Conservation (phyloP, 495 filamentous ascomycete genomes). For the Aspergillus egyptiacus region DNA sequence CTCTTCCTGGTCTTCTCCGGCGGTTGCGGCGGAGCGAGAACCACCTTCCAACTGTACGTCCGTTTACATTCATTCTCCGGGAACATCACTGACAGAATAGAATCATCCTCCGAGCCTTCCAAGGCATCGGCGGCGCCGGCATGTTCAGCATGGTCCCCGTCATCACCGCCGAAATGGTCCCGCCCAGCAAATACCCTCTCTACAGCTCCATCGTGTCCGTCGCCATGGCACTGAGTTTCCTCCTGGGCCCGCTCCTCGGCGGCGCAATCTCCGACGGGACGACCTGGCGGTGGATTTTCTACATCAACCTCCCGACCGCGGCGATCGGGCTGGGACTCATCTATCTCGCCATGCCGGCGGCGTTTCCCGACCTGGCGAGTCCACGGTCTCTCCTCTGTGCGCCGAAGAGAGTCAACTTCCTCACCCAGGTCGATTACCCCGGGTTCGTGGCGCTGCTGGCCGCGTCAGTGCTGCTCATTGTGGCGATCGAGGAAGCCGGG, state of each 20-base stretch:
- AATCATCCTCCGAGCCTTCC: conserved; percentile 34
- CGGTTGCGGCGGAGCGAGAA: conserved; percentile 44
- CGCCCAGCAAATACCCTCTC: conserved; percentile 30
- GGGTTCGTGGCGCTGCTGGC: conserved; percentile 19
- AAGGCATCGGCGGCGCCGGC: conserved; percentile 40
- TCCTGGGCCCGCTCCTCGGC: conserved; percentile 36
- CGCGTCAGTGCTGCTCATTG: conserved; percentile 15
- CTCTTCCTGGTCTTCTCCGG: conserved; percentile 52
- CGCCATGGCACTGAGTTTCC: conserved; percentile 13
- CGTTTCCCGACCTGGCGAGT: conserved; percentile 5
- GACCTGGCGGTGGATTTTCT: conserved; percentile 34
- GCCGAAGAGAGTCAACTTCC: neutral
- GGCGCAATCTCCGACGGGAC: conserved; percentile 32
- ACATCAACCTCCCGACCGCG: conserved; percentile 42
- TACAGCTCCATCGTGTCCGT: conserved; percentile 34
- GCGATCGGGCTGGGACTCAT: neutral
- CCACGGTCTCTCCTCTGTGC: neutral
- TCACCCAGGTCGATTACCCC: conserved; percentile 5
- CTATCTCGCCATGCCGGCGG: conserved; percentile 5
- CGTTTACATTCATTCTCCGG: too few relatives aligned
- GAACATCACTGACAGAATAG: conserved; percentile 11
- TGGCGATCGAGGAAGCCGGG: conserved; percentile 26
- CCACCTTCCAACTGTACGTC: conserved; percentile 40
- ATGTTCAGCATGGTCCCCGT: conserved; percentile 50
- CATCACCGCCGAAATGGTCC: conserved; percentile 45